Evolutionary conservation across 805 yeast species (phyloP), one percentile per base, ranked within the genome.

Genomic region (Wickerhamiella sergipiensis): DNA sequence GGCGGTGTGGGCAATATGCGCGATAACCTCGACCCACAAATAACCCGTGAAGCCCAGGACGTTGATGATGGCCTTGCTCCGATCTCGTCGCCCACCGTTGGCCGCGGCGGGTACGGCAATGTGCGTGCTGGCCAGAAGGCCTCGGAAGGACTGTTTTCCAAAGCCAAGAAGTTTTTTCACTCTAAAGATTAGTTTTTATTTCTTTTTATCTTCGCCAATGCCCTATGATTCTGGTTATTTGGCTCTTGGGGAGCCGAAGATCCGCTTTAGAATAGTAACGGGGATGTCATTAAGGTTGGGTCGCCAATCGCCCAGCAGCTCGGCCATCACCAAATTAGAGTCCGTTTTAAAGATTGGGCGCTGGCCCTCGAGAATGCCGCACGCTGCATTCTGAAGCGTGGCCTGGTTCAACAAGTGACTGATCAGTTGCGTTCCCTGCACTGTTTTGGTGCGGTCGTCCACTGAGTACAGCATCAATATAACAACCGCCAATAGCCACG

Each of bases 1-100:
- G 90, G 90, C 6, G 90, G 90, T 6, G 80, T 77, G 47, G 90
- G 90, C 5, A 83, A 83, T 59, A 83, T 83, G 85, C 67, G 79
- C 50, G 72, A 70, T 54, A 83, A 81, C 63, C 71, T 71, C 36
- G 79, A 81, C 61, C 59, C 59, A 17, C 71, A 73, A 47, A 59
- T 76, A 47, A 73, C 85, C 5, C 70, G 88, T 53, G 73, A 71
- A 56, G 74, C 83, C 12, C 88, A 82, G 63, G 88, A 79, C 58
- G 85, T 80, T 6, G 85, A 80, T 2, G 67, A 60, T 7, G 65
- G 64, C 9, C 72, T 75, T 9, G 69, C 77, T 3, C 74, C 74
- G 45, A 49, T 55, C 13, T 45, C 53, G 9, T 52, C 56, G 38
- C 55, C 57, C 18, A 63, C 76, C 1, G 71, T 79, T 29, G 85